Evolutionary conservation across 441 rosid species (phyloP).

Genomic region (Breynia disticha): DNA sequence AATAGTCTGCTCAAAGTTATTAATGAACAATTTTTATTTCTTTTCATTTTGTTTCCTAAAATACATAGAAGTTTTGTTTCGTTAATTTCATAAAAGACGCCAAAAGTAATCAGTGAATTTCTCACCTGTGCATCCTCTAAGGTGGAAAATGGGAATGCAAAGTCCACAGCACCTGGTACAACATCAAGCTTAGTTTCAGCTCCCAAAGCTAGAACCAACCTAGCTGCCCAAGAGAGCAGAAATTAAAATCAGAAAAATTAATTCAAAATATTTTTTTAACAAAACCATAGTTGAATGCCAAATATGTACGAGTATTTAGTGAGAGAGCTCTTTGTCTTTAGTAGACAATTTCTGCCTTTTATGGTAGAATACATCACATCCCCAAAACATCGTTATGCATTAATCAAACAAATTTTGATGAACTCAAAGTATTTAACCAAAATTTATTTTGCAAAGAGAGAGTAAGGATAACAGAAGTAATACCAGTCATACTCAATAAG

Average conservation of each 20-base stretch:
- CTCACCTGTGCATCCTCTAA: constrained; percentile 85
- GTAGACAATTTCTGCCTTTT: too few relatives aligned
- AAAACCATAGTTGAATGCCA: not conserved
- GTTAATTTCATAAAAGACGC: too few relatives aligned
- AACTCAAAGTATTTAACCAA: not conserved
- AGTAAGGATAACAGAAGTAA: constrained; percentile 13
- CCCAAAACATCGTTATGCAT: not conserved
- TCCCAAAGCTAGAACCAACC: constrained; percentile 99
- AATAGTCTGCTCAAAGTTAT: too few relatives aligned
- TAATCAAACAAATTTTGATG: constrained; percentile 4
- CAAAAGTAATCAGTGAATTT: constrained; percentile 7
- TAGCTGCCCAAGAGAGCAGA: constrained; percentile 62
- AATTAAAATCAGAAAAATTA: constrained; percentile 25
- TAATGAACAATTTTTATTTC: too few relatives aligned
- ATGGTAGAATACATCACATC: not conserved
- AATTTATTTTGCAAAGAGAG: not conserved
- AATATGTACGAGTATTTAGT: not conserved
- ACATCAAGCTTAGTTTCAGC: constrained; percentile 78
- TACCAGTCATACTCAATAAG: constrained; percentile 92
- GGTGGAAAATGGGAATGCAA: constrained; percentile 80
- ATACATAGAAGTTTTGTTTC: too few relatives aligned
- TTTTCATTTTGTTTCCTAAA: too few relatives aligned
- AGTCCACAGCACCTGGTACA: constrained; percentile 82
- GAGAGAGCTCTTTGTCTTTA: too few relatives aligned
- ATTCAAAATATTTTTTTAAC: not conserved